Evolutionary conservation across 2,329 filamentous ascomycete species (phyloP).

Genomic region (Aspergillus brunneoviolaceus): DNA sequence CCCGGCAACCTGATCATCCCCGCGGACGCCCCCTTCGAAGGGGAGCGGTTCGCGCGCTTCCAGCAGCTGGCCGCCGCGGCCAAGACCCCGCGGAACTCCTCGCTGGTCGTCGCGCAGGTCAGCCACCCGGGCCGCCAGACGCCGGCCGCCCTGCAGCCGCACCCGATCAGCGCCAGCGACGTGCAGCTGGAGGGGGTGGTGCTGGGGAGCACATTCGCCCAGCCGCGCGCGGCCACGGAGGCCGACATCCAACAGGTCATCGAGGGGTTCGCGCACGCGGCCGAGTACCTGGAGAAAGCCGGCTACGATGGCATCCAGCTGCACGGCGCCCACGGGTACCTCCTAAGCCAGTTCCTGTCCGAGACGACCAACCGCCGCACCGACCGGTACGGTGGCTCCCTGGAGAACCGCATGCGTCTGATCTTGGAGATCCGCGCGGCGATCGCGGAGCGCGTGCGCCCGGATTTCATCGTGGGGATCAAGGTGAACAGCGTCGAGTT

Average conservation of each 20-base stretch:
- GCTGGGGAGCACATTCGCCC: conserved; percentile 35
- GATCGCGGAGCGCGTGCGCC: conserved; percentile 37
- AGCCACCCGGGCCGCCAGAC: conserved; percentile 41
- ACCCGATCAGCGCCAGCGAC: conserved; percentile 20
- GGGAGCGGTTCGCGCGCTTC: background rate
- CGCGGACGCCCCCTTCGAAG: background rate
- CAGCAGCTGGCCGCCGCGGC: conserved; percentile 5
- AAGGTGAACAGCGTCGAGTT: conserved; percentile 49
- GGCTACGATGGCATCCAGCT: conserved; percentile 33
- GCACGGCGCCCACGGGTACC: conserved; percentile 49
- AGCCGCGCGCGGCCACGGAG: conserved; percentile 53
- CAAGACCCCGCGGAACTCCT: conserved; percentile 29
- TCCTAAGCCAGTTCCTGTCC: conserved; percentile 34
- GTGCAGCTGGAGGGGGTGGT: conserved; percentile 23
- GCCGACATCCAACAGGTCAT: conserved; percentile 54
- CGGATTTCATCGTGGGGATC: conserved; percentile 41
- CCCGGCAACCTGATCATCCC: background rate
- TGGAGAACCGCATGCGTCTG: conserved; percentile 40
- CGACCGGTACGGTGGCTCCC: conserved; percentile 45
- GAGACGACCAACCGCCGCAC: conserved; percentile 37
- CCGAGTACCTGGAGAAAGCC: conserved; percentile 43
- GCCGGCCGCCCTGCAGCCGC: conserved; percentile 32
- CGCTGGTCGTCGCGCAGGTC: conserved; percentile 38
- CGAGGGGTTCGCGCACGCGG: conserved; percentile 50
- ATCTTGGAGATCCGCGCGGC: conserved; percentile 41